Conservation (phyloP, 345 rosid species). For the Melaleuca alternifolia region DNA sequence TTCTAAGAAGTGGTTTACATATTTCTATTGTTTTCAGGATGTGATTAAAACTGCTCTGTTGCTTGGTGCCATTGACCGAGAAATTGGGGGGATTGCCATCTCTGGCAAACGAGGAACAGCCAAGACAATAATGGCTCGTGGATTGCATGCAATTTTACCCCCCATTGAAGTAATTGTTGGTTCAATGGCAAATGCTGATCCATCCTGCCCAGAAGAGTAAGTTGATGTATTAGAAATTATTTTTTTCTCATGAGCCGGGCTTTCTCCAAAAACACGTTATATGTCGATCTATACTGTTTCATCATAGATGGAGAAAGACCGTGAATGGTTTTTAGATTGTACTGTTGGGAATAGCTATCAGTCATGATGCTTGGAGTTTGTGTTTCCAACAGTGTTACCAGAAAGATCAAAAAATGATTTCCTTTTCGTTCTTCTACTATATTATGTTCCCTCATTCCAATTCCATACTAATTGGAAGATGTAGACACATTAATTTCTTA, state of each 20-base stretch:
- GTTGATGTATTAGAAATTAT: neutral
- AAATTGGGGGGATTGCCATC: constrained; percentile 86
- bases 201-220: constrained; percentile 75
- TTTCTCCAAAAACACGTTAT: neutral
- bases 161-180: constrained; percentile 89
- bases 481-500: neutral
- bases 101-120: constrained; percentile 92
- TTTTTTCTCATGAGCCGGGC: neutral
- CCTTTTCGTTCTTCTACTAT: neutral
- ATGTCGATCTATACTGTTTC: neutral
- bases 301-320: neutral
- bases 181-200: constrained; percentile 82
- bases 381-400: neutral
- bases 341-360: neutral
- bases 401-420: neutral
- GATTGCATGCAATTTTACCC: constrained; percentile 77
- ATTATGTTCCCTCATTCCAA: neutral
- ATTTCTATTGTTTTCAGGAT: constrained; percentile 34
- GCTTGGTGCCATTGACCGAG: constrained; percentile 93
- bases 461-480: neutral
- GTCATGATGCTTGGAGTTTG: neutral
- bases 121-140: constrained; percentile 94
- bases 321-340: neutral
- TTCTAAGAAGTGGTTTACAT: neutral
- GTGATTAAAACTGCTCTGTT: constrained; percentile 89